Percentiles rank a stretch among this genome's conserved stretches.
Conservation (phyloP, 1,284 basidiomycete genomes). For the Stereum hirsutum region DNA sequence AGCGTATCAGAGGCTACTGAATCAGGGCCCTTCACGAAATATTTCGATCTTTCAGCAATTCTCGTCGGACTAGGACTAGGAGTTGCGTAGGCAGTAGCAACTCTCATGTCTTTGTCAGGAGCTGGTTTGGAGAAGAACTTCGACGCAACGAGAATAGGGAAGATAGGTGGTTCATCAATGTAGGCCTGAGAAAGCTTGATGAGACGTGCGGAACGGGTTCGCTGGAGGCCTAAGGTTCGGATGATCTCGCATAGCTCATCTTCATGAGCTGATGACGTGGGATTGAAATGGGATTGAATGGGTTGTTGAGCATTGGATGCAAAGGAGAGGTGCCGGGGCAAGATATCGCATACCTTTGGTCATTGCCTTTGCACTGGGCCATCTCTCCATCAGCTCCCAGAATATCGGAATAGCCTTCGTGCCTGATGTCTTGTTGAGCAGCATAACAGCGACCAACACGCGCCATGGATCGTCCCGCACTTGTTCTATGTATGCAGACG, state of each 20-base stretch:
- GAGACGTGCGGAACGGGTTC: conserved; percentile 39
- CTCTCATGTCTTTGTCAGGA: too few species aligned
- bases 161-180: conserved; percentile 34
- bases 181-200: conserved; percentile 37
- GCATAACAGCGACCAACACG: conserved; percentile 39
- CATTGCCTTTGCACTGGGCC: conserved; percentile 43
- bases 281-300: neutral
- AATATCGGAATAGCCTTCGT: conserved; percentile 44
- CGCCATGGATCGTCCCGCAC: conserved; percentile 45
- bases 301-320: neutral
- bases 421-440: conserved; percentile 50
- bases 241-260: conserved; percentile 32
- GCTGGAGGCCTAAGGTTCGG: conserved; percentile 42
- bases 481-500: conserved; percentile 32
- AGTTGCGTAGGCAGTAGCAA: too few species aligned
- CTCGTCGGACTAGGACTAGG: too few species aligned
- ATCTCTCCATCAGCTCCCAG: conserved; percentile 37
- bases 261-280: conserved; percentile 16
- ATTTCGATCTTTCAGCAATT: too few species aligned
- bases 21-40: too few species aligned
- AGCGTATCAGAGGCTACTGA: too few species aligned
- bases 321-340: neutral
- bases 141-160: too few species aligned
- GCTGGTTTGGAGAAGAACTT: too few species aligned
- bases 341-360: conserved; percentile 32